Evolutionary conservation across 352 stramenopile genomes (phyloP).

Genomic region (Globisporangium spiculum): DNA sequence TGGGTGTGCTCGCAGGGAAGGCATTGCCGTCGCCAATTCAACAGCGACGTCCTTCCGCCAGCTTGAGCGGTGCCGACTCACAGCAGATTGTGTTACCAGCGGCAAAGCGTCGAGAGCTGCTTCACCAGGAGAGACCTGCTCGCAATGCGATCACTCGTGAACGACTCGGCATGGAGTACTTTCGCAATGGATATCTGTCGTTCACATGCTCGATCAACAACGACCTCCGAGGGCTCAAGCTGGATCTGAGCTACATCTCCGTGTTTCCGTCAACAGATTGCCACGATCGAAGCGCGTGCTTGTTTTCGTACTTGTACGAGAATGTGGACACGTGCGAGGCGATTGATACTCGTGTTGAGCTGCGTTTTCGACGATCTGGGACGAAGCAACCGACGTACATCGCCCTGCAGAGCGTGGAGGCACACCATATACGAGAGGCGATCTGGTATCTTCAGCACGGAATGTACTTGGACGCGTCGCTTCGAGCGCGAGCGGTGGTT

Average conservation of each 20-base stretch:
- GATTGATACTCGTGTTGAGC: slow-evolving; percentile 36
- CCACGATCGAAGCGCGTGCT: slow-evolving; percentile 55
- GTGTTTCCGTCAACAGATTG: slow-evolving; percentile 58
- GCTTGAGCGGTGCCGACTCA: slow-evolving; percentile 4
- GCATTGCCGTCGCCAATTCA: slow-evolving; percentile 65
- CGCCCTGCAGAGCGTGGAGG: slow-evolving; percentile 51
- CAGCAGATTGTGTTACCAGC: slow-evolving; percentile 29
- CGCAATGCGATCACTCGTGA: slow-evolving; percentile 41
- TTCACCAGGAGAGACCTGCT: slow-evolving; percentile 52
- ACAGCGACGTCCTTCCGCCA: slow-evolving; percentile 37
- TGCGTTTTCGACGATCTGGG: slow-evolving; percentile 45
- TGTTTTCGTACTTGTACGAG: slow-evolving; percentile 69
- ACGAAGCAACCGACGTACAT: slow-evolving; percentile 63
- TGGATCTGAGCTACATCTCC: slow-evolving; percentile 45
- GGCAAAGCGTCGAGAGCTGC: slow-evolving; percentile 41
- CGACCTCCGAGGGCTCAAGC: slow-evolving; percentile 49
- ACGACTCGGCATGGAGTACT: slow-evolving; percentile 49
- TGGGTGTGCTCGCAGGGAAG: slow-evolving; percentile 61
- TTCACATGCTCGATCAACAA: slow-evolving; percentile 65
- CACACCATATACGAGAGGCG: slow-evolving; percentile 59
- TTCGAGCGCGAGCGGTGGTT: slow-evolving; percentile 25
- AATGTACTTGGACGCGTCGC: slow-evolving; percentile 36
- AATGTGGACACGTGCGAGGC: slow-evolving; percentile 53
- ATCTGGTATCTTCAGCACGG: slow-evolving; percentile 62
- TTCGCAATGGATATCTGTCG: slow-evolving; percentile 39